Percentiles rank a stretch among this genome's conserved stretches.
Conservation (phyloP, 2,329 filamentous ascomycete genomes). For the Diaporthe helianthi region DNA sequence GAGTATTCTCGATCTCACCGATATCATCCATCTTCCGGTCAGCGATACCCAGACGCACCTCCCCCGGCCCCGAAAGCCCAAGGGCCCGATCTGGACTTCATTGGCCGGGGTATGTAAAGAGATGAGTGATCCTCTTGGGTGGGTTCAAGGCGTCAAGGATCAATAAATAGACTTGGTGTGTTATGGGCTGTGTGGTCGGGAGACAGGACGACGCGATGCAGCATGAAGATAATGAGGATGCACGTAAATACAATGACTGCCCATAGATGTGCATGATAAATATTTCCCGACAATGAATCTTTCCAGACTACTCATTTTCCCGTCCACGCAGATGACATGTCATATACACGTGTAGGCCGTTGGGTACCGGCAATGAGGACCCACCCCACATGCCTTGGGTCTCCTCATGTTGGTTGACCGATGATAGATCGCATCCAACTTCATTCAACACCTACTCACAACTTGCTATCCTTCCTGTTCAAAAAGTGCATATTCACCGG, state of each 20-base stretch:
- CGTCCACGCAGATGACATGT: not conserved
- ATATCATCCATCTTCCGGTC: constrained; percentile 31
- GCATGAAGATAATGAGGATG: not conserved
- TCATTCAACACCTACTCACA: not conserved
- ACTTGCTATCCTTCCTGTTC: constrained; percentile 35
- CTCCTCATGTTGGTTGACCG: not conserved
- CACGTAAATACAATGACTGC: not conserved
- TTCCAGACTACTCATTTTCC: not conserved
- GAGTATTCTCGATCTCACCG: constrained; percentile 13
- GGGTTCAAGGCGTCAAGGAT: not conserved
- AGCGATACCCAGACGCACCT: constrained; percentile 26
- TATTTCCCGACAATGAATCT: not conserved
- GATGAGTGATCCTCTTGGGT: too few species aligned
- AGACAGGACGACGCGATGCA: not conserved
- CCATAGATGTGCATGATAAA: constrained; percentile 15
- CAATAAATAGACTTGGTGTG: not conserved
- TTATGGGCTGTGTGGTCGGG: not conserved
- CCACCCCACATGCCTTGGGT: not conserved
- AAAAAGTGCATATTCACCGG: constrained; percentile 68
- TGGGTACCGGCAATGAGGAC: not conserved
- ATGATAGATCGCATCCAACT: too few species aligned
- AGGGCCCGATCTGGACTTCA: constrained; percentile 29
- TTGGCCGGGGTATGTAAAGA: constrained; percentile 25
- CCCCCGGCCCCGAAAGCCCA: constrained; percentile 3
- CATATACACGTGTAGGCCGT: not conserved